Evolutionary conservation across 2,329 filamentous ascomycete genomes (phyloP).

Genomic region (Neurospora crassa): DNA sequence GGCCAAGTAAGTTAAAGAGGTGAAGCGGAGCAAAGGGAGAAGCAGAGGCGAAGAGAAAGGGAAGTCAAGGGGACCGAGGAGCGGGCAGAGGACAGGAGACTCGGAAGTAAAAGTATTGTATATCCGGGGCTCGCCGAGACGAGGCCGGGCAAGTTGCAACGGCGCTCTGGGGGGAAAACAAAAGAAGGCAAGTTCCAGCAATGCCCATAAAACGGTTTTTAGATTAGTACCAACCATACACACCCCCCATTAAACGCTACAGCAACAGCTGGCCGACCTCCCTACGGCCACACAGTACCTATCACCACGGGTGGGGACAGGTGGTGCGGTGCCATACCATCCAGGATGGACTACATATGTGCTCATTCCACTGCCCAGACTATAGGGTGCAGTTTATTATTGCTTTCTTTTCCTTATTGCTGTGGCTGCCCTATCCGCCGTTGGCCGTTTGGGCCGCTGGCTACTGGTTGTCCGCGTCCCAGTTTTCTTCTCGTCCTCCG

Average conservation of each 20-base stretch:
- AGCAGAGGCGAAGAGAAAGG: constrained; percentile 2
- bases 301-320: background rate
- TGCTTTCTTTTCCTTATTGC: background rate
- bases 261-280: background rate
- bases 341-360: background rate
- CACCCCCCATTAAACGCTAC: background rate
- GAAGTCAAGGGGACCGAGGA: background rate
- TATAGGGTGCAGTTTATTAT: background rate
- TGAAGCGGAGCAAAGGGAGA: constrained; percentile 4
- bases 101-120: background rate
- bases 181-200: background rate
- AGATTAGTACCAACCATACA: background rate
- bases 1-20: constrained; percentile 2
- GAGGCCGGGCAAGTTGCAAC: background rate
- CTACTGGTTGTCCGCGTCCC: background rate
- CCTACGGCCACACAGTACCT: background rate
- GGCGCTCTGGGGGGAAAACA: background rate
- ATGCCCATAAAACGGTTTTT: background rate
- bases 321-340: background rate
- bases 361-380: background rate
- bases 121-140: background rate
- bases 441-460: background rate
- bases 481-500: background rate
- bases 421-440: background rate
- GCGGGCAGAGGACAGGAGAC: background rate